phyloP scores from a whole-genome alignment of 257 asterid species.

The Przewalskia tangutica region DNA sequence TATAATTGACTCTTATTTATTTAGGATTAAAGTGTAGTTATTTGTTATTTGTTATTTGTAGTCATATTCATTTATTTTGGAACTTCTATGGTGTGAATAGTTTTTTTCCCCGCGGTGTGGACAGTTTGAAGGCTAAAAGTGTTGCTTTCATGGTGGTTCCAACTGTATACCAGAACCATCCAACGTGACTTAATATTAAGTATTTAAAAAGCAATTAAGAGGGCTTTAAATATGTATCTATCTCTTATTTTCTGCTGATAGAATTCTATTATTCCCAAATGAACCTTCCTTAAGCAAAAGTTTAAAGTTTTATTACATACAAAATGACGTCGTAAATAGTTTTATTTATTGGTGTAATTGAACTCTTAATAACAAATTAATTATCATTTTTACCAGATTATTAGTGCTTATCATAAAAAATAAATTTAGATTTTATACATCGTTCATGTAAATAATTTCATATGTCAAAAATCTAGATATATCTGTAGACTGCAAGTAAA shows the following conservation, averaged over 20 bases:
- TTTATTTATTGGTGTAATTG: too few relatives aligned
- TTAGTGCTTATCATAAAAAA: too few relatives aligned
- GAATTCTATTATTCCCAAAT: neutral
- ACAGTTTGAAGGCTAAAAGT: neutral
- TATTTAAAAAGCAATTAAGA: neutral
- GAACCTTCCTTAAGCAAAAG: neutral
- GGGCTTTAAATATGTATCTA: neutral
- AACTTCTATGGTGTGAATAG: neutral
- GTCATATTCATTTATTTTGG: neutral
- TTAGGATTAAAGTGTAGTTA: neutral
- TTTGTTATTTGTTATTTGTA: neutral
- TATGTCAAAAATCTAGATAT: neutral
- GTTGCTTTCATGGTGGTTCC: slow-evolving; percentile 2
- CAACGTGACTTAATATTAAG: slow-evolving; percentile 1
- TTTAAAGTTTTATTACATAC: neutral
- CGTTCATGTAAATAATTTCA: too few relatives aligned
- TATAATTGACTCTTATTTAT: too few relatives aligned
- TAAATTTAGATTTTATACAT: too few relatives aligned
- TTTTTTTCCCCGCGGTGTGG: neutral
- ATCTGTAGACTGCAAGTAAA: too few relatives aligned
- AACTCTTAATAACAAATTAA: too few relatives aligned
- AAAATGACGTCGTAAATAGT: neutral
- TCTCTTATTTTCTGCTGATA: neutral
- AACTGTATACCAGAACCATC: slow-evolving; percentile 5
- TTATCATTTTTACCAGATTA: too few relatives aligned